phyloP scores from a whole-genome alignment of 192 early-diverging fungal species.

The Backusella westeae region DNA sequence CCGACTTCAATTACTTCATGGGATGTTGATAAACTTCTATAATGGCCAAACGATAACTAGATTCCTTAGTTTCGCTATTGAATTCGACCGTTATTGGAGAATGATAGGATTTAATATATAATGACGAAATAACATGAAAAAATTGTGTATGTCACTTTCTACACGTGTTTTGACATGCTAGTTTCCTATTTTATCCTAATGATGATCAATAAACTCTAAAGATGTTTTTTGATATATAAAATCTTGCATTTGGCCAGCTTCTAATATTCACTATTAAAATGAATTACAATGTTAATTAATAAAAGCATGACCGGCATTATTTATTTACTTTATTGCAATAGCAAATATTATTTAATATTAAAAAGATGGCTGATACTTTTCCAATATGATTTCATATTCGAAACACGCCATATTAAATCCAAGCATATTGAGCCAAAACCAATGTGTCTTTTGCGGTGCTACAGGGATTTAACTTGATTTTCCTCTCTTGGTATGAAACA shows the following conservation, averaged over 20 bases:
- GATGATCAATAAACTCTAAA: background rate
- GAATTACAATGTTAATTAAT: background rate
- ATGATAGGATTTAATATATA: background rate
- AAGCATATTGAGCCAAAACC: background rate
- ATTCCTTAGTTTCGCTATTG: too few relatives aligned
- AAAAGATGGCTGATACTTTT: background rate
- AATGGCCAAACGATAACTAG: too few relatives aligned
- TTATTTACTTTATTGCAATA: background rate
- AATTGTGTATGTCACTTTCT: background rate
- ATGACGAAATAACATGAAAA: background rate
- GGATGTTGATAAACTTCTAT: too few relatives aligned
- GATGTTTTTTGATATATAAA: background rate
- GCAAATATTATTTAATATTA: background rate
- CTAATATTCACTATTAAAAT: background rate
- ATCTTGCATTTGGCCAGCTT: background rate
- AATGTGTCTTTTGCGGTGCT: background rate
- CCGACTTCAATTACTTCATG: too few relatives aligned
- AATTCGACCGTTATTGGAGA: background rate
- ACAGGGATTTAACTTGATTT: background rate
- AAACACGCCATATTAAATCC: background rate
- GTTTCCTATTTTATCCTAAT: constrained; percentile 1
- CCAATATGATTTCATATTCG: background rate
- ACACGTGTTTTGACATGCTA: background rate
- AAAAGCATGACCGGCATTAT: background rate
- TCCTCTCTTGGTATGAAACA: background rate